Conservation (phyloP, 192 early-diverging fungal species). For the Pilaira anomala region DNA sequence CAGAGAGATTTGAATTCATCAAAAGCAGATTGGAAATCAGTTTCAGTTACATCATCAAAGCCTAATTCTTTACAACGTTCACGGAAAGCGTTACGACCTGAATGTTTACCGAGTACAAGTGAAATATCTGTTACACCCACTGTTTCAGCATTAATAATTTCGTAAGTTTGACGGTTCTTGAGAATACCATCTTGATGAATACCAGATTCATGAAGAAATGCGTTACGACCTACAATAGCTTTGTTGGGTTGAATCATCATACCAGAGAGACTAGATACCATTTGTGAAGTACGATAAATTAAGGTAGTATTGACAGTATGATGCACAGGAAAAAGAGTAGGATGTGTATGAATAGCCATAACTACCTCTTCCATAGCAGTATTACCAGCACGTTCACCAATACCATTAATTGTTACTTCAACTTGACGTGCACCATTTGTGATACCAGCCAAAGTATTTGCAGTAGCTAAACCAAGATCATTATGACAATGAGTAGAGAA, state of each 20-base stretch:
- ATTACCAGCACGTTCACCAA: conserved; percentile 98
- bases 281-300: conserved; percentile 83
- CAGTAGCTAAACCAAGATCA: conserved; percentile 94
- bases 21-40: conserved; percentile 77
- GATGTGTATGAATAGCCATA: conserved; percentile 94
- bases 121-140: conserved; percentile 84
- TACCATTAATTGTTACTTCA: conserved; percentile 97
- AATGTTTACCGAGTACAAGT: conserved; percentile 94
- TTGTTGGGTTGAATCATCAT: conserved; percentile 98
- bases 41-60: conserved; percentile 56
- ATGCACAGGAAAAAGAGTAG: conserved; percentile 82
- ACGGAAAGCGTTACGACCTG: conserved; percentile 91
- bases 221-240: conserved; percentile 96
- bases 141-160: conserved; percentile 92
- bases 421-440: conserved; percentile 91
- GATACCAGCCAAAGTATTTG: conserved; percentile 91
- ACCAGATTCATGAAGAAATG: conserved; percentile 95
- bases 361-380: conserved; percentile 95
- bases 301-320: conserved; percentile 87
- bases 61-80: conserved; percentile 77
- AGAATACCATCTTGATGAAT: conserved; percentile 99
- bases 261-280: conserved; percentile 86
- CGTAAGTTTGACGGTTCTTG: conserved; percentile 94
- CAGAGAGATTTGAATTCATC: conserved; percentile 86
- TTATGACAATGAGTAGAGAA: conserved; percentile 99